Conservation (phyloP, 495 filamentous ascomycete species). For the Wilcoxina mikolae region DNA sequence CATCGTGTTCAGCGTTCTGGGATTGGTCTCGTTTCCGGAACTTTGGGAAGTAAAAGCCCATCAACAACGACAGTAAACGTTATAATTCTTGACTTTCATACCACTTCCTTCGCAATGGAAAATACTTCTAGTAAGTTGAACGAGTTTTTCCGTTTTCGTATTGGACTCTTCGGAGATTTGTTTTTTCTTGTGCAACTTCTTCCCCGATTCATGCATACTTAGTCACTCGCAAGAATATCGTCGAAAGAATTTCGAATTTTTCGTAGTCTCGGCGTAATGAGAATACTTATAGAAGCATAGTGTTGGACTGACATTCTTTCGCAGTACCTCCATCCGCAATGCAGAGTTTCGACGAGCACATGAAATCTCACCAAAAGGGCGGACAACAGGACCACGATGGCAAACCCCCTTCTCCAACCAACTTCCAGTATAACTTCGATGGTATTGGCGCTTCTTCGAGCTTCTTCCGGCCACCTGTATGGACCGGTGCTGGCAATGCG, state of each 20-base stretch:
- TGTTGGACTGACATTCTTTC: no score
- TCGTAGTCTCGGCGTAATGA: no score
- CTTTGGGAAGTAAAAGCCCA: not conserved
- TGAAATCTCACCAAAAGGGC: not conserved
- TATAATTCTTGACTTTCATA: no score
- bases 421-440: constrained; percentile 3
- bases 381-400: not conserved
- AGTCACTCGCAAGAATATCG: no score
- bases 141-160: no score
- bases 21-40: not conserved
- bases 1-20: not conserved
- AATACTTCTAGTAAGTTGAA: no score
- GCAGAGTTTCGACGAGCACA: not conserved
- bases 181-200: no score
- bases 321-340: not conserved
- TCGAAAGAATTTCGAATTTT: no score
- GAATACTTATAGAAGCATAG: no score
- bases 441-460: constrained; percentile 3
- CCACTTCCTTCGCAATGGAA: no score
- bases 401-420: constrained; percentile 1
- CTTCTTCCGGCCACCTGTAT: constrained; percentile 1
- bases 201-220: no score
- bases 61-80: not conserved
- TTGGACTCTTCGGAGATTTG: no score
- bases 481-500: not conserved